Conservation (phyloP, 2,329 filamentous ascomycete species). For the Aspergillus sclerotialis region DNA sequence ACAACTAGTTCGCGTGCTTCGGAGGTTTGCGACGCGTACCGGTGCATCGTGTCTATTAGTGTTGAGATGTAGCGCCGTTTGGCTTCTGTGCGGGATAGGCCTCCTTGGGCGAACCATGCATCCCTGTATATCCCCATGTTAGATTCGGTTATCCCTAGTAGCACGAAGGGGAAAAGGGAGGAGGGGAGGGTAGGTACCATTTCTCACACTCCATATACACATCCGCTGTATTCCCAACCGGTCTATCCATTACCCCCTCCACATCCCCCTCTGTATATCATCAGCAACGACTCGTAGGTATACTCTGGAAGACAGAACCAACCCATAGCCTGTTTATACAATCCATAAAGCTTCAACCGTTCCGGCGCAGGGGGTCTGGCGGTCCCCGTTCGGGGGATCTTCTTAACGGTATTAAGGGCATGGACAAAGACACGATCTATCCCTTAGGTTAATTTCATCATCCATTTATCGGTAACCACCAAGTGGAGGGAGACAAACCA, state of each 20-base stretch:
- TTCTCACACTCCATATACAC: conserved; percentile 55
- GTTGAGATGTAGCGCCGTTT: conserved; percentile 92
- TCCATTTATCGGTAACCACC: not conserved
- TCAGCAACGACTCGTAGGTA: not conserved
- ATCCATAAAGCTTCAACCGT: conserved; percentile 85
- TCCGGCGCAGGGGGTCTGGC: conserved; percentile 78
- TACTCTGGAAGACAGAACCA: not conserved
- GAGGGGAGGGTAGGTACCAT: conserved; percentile 44
- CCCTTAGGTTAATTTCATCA: not conserved
- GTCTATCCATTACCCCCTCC: conserved; percentile 84
- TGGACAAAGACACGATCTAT: conserved; percentile 99
- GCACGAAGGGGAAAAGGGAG: too few relatives aligned
- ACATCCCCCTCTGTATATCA: conserved; percentile 71
- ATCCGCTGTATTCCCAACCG: conserved; percentile 48
- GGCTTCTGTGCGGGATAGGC: conserved; percentile 79
- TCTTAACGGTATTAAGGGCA: conserved; percentile 97
- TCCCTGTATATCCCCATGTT: conserved; percentile 50
- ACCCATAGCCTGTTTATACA: conserved; percentile 98
- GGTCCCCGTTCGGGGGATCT: conserved; percentile 88
- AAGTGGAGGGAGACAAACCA: conserved; percentile 26
- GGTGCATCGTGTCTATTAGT: conserved; percentile 93
- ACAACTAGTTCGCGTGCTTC: conserved; percentile 82
- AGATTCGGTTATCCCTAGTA: too few relatives aligned
- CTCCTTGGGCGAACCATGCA: conserved; percentile 85
- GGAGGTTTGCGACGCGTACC: conserved; percentile 73